Conservation (phyloP, 305 asterid genomes). For the Solanum chacoense region DNA sequence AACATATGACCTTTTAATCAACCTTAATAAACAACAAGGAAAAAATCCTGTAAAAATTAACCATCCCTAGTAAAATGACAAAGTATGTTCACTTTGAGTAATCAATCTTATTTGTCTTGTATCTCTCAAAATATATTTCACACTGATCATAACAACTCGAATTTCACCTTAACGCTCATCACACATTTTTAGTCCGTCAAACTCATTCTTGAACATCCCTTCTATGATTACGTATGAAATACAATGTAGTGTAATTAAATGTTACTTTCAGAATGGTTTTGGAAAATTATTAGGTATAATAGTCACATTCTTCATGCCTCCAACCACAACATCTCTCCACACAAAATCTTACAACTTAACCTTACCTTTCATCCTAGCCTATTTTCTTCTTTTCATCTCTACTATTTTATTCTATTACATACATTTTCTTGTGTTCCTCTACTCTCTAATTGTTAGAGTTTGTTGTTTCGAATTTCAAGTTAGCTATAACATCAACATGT, state of each 20-base stretch:
- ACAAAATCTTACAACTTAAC: no score
- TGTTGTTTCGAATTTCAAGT: no score
- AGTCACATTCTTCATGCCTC: no score
- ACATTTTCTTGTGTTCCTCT: no score
- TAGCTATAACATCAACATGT: no score
- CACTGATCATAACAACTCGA: not conserved
- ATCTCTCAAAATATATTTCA: not conserved
- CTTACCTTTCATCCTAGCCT: no score
- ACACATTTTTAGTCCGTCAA: conserved; percentile 1
- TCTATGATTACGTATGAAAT: not conserved
- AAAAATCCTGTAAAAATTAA: conserved; percentile 24
- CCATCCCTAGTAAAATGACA: conserved; percentile 34
- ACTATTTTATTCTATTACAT: no score
- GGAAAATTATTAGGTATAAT: not conserved
- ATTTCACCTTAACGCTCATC: not conserved
- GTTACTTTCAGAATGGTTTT: conserved; percentile 1
- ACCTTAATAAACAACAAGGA: conserved; percentile 29
- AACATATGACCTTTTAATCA: conserved; percentile 19
- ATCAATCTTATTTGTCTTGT: not conserved
- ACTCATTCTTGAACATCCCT: conserved; percentile 11
- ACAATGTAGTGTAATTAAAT: not conserved
- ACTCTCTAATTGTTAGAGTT: no score
- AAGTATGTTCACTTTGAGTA: conserved; percentile 56
- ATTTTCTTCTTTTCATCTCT: no score
- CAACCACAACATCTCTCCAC: no score